Base-by-base conservation (phyloP, 1,284 basidiomycete species). In the Phellopilus nigrolimitatus region DNA sequence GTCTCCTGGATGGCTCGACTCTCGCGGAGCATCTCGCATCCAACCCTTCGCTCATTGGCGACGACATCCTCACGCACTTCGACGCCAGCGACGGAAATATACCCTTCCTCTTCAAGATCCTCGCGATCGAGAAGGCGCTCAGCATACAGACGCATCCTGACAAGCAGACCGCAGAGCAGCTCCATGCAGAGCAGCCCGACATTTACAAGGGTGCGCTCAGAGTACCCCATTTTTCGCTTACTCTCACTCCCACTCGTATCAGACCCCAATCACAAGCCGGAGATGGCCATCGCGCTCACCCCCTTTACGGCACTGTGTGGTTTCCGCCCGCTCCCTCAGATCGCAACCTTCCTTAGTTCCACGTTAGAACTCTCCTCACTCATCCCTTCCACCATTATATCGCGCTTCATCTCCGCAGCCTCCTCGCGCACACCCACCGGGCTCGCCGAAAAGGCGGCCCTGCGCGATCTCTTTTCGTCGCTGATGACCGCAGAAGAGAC, bases 131-230 rank as follows among this genome's bases (percentile, higher is more conserved):
- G 60, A 97, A 97, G 67, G 94, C 95, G 1, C 74, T 99, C 54
- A 95, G 91, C 62, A 97, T 99, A 51, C 95, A 99, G 71, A 92
- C 91, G 4, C 97, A 99, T 68, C 97, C 97, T 4, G 90, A 98
- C 72, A 97, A 97, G 77, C 64, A 71, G 61, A 87, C 92, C 13
- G 95, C 93, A 0, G 79, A 89, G 70, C 72, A 71, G 58, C 70
- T 99, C 43, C 87, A 93, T 64, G 72, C 71, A 12, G 76, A 82
- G 60, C 76, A 83, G 53, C 92, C 93, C 0, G 79, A 91, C 44
- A 77, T 97, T 53, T 97, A 97, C 72, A 95, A 93, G 74, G 94
- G 91, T 88, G 58, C 47, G 74, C 62, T 0, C 15, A 6, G 8
- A 1, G 1, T 25, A 30, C 10, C 37, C 40, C 21, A 19, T 41